A percentile compares a stretch with the other conserved stretches of the same genome.
Evolutionary conservation across 805 yeast species (phyloP).

Genomic region (Candida ficus): DNA sequence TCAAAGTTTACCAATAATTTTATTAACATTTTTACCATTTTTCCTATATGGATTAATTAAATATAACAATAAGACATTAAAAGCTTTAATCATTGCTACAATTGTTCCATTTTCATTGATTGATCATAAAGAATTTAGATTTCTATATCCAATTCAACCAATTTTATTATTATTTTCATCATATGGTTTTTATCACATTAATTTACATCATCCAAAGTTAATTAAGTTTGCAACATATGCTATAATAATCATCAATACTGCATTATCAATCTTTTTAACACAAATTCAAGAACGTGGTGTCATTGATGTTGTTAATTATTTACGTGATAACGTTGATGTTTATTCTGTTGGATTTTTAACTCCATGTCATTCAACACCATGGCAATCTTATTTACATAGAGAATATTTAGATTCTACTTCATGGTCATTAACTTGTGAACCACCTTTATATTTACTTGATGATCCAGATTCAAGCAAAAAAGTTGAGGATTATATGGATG

Average conservation of each 20-base stretch:
- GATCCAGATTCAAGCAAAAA: conserved; percentile 27
- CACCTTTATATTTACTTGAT: conserved; percentile 51
- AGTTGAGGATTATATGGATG: conserved; percentile 61
- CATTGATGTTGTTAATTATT: conserved; percentile 53
- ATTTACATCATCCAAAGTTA: conserved; percentile 14
- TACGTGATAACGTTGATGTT: conserved; percentile 39
- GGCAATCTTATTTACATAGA: conserved; percentile 79
- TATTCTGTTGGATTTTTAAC: conserved; percentile 72
- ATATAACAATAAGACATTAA: conserved; percentile 23
- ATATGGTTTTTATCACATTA: conserved; percentile 22
- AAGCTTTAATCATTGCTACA: conserved; percentile 37
- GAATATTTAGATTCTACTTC: conserved; percentile 33
- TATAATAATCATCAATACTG: conserved; percentile 33
- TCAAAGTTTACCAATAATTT: conserved; percentile 77
- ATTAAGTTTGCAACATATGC: conserved; percentile 17
- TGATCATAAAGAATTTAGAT: conserved; percentile 87
- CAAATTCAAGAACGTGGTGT: conserved; percentile 85
- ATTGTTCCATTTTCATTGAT: conserved; percentile 56
- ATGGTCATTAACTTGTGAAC: conserved; percentile 90
- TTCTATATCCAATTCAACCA: conserved; percentile 83
- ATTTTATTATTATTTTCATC: conserved; percentile 52
- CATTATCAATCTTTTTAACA: conserved; percentile 47
- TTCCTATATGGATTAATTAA: conserved; percentile 39
- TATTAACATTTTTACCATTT: conserved; percentile 63
- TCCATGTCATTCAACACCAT: conserved; percentile 98